Percentiles rank a stretch among this genome's conserved stretches.
Evolutionary conservation across 306 rosid species (phyloP).

Genomic region (Cyamopsis tetragonoloba): DNA sequence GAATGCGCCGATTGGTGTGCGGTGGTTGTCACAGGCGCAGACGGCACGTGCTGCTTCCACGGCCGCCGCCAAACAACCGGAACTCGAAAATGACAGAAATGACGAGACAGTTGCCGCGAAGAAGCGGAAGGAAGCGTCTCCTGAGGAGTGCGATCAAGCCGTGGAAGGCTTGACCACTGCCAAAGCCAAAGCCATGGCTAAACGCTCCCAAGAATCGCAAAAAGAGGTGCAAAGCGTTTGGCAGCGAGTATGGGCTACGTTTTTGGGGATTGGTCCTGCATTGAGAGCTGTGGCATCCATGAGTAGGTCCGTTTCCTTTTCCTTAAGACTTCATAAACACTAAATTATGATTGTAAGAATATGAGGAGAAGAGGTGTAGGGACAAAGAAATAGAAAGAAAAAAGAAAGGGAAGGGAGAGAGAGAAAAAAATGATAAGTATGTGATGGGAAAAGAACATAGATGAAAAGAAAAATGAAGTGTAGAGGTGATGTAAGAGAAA

Average conservation of each 20-base stretch:
- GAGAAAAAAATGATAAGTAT: no score
- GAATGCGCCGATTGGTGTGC: conserved; percentile 26
- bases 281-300: conserved; percentile 70
- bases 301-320: conserved; percentile 61
- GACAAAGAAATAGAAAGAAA: no score
- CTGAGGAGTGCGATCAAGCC: conserved; percentile 94
- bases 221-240: conserved; percentile 36
- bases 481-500: no score
- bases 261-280: conserved; percentile 84
- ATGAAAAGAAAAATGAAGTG: no score
- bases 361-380: no score
- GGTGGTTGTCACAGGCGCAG: conserved; percentile 43
- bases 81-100: conserved; percentile 36
- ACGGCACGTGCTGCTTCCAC: no score
- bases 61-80: conserved; percentile 44
- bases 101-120: conserved; percentile 38
- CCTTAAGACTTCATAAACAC: neutral
- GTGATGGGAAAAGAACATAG: no score
- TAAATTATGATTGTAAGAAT: no score
- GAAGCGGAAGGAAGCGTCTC: conserved; percentile 77
- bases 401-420: no score
- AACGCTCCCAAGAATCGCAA: conserved; percentile 55
- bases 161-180: conserved; percentile 77
- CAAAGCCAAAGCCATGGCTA: conserved; percentile 88
- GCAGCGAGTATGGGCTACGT: conserved; percentile 48